A percentile compares a stretch with the other conserved stretches of the same genome.
These are phyloP conservation scores for Coniochaeta prunicola DNA, from an alignment of 2,329 filamentous ascomycete genomes.

Conservation along the genomic window DNA sequence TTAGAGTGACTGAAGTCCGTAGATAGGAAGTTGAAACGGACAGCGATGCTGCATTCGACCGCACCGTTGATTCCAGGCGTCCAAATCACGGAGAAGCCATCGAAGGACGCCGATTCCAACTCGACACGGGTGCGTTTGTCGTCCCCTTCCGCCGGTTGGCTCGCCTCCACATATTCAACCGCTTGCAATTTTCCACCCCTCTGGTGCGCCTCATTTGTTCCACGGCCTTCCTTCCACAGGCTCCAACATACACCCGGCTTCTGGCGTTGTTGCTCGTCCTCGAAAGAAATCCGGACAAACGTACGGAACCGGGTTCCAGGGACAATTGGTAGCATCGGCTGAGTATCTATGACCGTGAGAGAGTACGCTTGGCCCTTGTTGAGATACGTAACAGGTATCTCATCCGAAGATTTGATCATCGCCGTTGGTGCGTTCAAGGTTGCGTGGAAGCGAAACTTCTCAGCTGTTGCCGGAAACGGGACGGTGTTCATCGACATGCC, in stretches of 20 bases:
- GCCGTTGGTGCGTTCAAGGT: slow-evolving; percentile 91
- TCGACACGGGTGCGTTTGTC: slow-evolving; percentile 63
- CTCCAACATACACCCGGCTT: slow-evolving; percentile 67
- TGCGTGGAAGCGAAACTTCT: slow-evolving; percentile 83
- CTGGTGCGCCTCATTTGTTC: slow-evolving; percentile 93
- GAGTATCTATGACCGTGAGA: slow-evolving; percentile 74
- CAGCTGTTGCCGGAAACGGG: slow-evolving; percentile 43
- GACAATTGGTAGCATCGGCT: slow-evolving; percentile 48
- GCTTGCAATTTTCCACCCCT: slow-evolving; percentile 87
- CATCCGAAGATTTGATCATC: slow-evolving; percentile 84
- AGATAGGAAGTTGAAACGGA: slow-evolving; percentile 96
- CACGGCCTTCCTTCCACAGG: slow-evolving; percentile 89
- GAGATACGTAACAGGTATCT: slow-evolving; percentile 95
- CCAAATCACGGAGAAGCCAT: slow-evolving; percentile 91
- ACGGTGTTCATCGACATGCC: slow-evolving; percentile 31
- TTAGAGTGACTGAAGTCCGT: slow-evolving; percentile 99
- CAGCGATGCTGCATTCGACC: slow-evolving; percentile 76
- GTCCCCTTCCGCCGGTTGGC: slow-evolving; percentile 51
- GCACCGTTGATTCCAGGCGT: slow-evolving; percentile 61
- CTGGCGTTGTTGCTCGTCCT: slow-evolving; percentile 86
- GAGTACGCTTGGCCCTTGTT: slow-evolving; percentile 97
- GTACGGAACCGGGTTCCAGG: slow-evolving; percentile 73
- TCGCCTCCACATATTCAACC: slow-evolving; percentile 80
- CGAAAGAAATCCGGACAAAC: slow-evolving; percentile 90
- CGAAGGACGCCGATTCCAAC: slow-evolving; percentile 74